These are phyloP conservation scores for Dryas octopetala DNA, from an alignment of 306 rosid genomes.

Conservation along the genomic window DNA sequence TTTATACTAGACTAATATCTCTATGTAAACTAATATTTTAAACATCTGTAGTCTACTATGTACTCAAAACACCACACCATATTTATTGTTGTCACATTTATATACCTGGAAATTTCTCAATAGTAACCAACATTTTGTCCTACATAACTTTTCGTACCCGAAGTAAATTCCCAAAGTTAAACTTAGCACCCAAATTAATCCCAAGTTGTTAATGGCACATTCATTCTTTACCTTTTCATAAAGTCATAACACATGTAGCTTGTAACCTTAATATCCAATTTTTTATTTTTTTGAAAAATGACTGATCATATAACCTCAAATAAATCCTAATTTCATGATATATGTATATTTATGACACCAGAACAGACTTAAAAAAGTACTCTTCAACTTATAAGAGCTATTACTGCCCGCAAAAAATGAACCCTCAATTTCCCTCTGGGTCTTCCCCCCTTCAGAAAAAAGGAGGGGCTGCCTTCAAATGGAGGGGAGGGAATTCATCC, in stretches of 20 bases:
- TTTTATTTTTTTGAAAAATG: too few relatives aligned
- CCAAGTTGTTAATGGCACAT: not conserved
- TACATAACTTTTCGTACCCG: not conserved
- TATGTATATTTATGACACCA: constrained; percentile 11
- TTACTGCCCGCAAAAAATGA: not conserved
- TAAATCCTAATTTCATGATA: not conserved
- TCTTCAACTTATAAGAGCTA: not conserved
- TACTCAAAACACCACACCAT: not conserved
- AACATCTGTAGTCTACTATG: not conserved
- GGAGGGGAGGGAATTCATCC: constrained; percentile 1
- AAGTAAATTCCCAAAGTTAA: not conserved
- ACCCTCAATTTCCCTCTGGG: too few relatives aligned
- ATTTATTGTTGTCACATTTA: not conserved
- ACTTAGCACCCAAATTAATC: not conserved
- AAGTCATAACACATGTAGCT: not conserved
- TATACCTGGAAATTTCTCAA: not conserved
- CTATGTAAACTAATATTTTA: too few relatives aligned
- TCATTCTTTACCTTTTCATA: not conserved
- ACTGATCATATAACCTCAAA: too few relatives aligned
- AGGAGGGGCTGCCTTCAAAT: not conserved
- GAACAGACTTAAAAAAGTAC: constrained; percentile 7
- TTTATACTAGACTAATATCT: too few relatives aligned
- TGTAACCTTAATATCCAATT: too few relatives aligned
- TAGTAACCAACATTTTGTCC: not conserved
- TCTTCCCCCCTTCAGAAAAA: not conserved